Base-by-base conservation (phyloP, 2,329 filamentous ascomycete genomes). In the Neospermospora avenae region DNA sequence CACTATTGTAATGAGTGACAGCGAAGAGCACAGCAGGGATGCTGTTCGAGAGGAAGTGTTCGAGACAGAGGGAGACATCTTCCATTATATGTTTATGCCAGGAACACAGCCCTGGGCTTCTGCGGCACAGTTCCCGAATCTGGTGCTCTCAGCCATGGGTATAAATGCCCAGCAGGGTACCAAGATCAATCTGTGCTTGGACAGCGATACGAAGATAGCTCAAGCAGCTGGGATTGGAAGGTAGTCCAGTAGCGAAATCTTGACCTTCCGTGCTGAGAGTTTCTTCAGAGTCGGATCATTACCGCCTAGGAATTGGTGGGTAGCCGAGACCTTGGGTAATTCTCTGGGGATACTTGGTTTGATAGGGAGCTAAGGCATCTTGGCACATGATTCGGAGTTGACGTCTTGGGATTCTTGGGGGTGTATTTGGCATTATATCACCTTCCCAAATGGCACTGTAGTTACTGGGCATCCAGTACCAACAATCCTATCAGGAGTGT, bases 161-260 rank as follows among this genome's bases (percentile, higher is more conserved):
- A 57, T 49, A 44, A 39, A 7, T 48, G 55, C 55, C 55, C 55
- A 51, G 55, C 16, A 51, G 35, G 35, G 41, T 39, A 54, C 42
- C 45, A 49, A 57, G 45, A 22, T 28, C 14, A 20, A 8, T 20
- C 37, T 20, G 24, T 31, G 34, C 37, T 57, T 48, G 44, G 20
- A 20, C 8, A 24, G 55, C 49, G 22, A 20, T 25, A 51, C 24
- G 20, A 22, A 49, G 45, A 57, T 57, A 57, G 45, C 34, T 51
- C 35, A 45, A 51, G 5, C 35, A 20, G 34, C 45, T 57, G 44
- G 46, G 44, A 57, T 57, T 57, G 55, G 55, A 57, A 48, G 55
- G 37, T 57, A 34, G 25, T 20, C 24, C 31, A 51, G 31, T 25
- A 13, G 35, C 22, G 11, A 31, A 13, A 8, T 49, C 55, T 57